A percentile compares a stretch with the other conserved stretches of the same genome.
Conservation (phyloP, 805 yeast genomes). For the Saccharomycopsis oosterbeekiorum region DNA sequence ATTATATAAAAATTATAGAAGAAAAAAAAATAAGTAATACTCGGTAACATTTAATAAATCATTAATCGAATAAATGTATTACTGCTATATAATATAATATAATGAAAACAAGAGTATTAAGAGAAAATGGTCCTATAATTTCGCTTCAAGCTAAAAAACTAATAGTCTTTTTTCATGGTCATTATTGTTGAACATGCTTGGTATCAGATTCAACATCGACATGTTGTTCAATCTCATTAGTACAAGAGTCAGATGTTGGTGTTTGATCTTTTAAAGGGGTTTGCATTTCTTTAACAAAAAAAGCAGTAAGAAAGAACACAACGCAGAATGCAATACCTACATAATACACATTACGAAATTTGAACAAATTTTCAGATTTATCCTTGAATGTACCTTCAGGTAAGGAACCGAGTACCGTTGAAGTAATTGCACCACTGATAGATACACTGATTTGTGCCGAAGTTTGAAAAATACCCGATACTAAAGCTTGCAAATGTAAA, state of each 20-base stretch:
- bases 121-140: too few species aligned
- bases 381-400: not conserved
- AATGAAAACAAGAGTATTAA: too few species aligned
- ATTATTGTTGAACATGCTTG: too few species aligned
- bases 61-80: too few species aligned
- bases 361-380: not conserved
- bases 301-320: not conserved
- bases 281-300: not conserved
- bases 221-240: not conserved
- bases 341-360: constrained; percentile 2
- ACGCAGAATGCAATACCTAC: not conserved
- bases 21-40: too few species aligned
- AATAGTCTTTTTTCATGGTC: too few species aligned
- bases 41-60: too few species aligned
- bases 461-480: constrained; percentile 30
- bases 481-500: constrained; percentile 30
- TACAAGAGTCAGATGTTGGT: not conserved
- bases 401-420: constrained; percentile 25
- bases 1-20: too few species aligned
- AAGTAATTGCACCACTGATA: constrained; percentile 23
- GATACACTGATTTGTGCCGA: constrained; percentile 28
- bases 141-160: too few species aligned
- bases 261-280: not conserved
- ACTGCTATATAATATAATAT: too few species aligned
- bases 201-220: not conserved